Evolutionary conservation across 306 rosid species (phyloP).

Genomic region (Acmispon strigosus): DNA sequence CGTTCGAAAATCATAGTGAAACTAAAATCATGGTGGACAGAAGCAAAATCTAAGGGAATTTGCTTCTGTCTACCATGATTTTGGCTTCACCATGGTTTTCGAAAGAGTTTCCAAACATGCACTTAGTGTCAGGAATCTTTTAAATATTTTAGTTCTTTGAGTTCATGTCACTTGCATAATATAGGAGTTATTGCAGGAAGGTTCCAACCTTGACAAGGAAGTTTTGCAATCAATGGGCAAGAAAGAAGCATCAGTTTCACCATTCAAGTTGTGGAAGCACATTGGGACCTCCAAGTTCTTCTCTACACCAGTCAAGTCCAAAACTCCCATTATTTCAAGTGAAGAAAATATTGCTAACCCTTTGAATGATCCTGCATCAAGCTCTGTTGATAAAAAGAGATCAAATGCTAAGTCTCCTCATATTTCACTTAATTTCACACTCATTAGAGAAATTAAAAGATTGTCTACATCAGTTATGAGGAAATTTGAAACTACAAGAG

Average conservation of each 20-base stretch:
- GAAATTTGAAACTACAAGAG: constrained; percentile 60
- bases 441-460: constrained; percentile 52
- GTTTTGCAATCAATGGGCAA: constrained; percentile 19
- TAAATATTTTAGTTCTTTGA: background rate
- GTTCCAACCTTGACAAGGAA: constrained; percentile 20
- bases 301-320: constrained; percentile 35
- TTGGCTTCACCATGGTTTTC: too few species aligned
- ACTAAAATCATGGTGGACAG: too few species aligned
- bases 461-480: constrained; percentile 54
- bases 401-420: constrained; percentile 51
- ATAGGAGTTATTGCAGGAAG: constrained; percentile 26
- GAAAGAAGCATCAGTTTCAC: constrained; percentile 31
- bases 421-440: constrained; percentile 48
- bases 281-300: constrained; percentile 26
- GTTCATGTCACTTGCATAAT: background rate
- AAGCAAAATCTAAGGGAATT: too few species aligned
- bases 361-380: constrained; percentile 21
- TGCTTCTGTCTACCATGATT: too few species aligned
- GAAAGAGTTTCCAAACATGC: too few species aligned
- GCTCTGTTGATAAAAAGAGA: constrained; percentile 36
- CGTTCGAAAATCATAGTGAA: too few species aligned
- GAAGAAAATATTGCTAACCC: constrained; percentile 34
- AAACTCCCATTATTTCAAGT: constrained; percentile 11
- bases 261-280: constrained; percentile 16
- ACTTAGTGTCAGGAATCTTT: background rate